These are phyloP conservation scores for Eucalyptus tenuipes DNA, from an alignment of 345 rosid species.

Conservation along the genomic window DNA sequence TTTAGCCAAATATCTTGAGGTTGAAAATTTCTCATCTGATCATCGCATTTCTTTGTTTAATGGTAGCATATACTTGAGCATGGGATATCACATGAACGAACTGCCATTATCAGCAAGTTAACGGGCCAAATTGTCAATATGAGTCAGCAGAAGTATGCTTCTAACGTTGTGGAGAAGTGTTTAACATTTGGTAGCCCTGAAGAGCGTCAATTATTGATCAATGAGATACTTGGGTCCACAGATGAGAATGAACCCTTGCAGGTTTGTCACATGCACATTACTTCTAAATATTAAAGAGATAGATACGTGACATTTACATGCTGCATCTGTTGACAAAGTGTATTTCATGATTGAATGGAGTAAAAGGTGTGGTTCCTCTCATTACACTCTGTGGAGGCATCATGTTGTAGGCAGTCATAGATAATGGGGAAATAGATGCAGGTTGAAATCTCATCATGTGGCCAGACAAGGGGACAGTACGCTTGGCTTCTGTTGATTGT, in stretches of 20 bases:
- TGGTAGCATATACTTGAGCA: conserved; percentile 82
- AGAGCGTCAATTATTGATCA: conserved; percentile 76
- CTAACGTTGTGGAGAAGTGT: conserved; percentile 94
- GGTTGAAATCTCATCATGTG: not conserved
- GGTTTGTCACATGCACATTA: conserved; percentile 16
- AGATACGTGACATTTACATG: not conserved
- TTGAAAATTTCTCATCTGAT: not conserved
- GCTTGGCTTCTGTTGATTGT: not conserved
- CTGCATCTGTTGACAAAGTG: not conserved
- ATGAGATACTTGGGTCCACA: conserved; percentile 85
- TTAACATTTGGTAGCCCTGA: conserved; percentile 76
- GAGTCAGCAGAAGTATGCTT: conserved; percentile 99
- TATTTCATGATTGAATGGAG: not conserved
- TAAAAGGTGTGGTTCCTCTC: not conserved
- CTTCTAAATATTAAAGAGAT: not conserved
- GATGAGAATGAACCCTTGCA: conserved; percentile 97
- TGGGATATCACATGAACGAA: conserved; percentile 69
- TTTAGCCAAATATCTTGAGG: not conserved
- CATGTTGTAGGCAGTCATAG: not conserved
- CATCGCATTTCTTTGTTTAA: not conserved
- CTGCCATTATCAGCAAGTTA: conserved; percentile 68
- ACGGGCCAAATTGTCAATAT: conserved; percentile 89
- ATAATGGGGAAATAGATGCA: not conserved
- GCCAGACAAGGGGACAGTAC: not conserved
- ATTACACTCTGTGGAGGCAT: not conserved